Base-by-base conservation (phyloP, 345 rosid species). In the Xanthoceras sorbifolium region DNA sequence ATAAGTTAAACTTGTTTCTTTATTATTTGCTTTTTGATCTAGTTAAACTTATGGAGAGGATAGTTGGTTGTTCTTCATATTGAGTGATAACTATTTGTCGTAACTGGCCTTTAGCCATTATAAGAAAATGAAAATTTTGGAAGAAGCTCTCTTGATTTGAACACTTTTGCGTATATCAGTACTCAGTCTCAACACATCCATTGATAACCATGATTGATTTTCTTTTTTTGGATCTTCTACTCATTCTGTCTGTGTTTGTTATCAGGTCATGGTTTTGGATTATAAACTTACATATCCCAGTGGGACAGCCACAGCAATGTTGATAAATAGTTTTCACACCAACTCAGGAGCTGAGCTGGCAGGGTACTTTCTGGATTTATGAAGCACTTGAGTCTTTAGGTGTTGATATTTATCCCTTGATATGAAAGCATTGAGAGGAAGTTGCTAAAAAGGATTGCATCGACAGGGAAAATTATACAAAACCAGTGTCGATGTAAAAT, bases 271-370 rank as follows among this genome's bases (percentile, higher is more conserved):
- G 97, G 89, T 93, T 55, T 76, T 93, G 91, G 98, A 94, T 69
- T 93, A 89, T 66, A 94, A 90, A 76, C 97, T 94, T 80, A 94
- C 98, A 3, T 93, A 94, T 88, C 98, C 98, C 1, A 93, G 98
- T 84, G 98, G 97, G 22, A 93, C 97, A 11, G 98, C 98, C 46
- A 94, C 98, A 2, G 97, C 97, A 67, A 91, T 91, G 98, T 84
- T 93, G 83, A 94, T 94, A 59, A 94, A 94, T 79, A 94, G 98
- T 82, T 94, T 94, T 78, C 98, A 93, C 85, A 89, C 95, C 54
- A 85, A 86, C 81, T 71, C 87, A 38, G 98, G 98, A 78, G 97
- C 98, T 65, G 94, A 94, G 86, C 98, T 94, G 80, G 98, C 98
- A 14, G 87, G 92, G 98, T 94, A 80, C 76, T 80, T 78, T 54